phyloP scores from a whole-genome alignment of 2,329 filamentous ascomycete genomes.

The Penicillium sp. region DNA sequence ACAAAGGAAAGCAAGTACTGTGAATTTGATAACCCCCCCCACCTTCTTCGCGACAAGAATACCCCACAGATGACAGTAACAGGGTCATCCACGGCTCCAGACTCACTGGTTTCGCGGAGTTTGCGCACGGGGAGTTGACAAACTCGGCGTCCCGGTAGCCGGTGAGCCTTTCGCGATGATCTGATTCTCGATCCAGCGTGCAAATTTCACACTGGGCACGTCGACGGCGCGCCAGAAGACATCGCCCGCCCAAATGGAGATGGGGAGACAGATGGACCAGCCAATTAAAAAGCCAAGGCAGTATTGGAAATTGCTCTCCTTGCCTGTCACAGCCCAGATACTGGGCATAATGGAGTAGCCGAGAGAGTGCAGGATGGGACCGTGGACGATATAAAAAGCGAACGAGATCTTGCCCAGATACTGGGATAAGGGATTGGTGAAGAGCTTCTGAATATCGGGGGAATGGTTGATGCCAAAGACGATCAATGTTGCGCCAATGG shows the following conservation, averaged over 20 bases:
- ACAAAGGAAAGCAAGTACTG: background rate
- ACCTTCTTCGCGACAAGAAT: background rate
- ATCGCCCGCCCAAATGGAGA: constrained; percentile 59
- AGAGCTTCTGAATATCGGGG: constrained; percentile 44
- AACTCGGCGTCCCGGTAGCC: constrained; percentile 8
- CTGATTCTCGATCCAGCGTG: constrained; percentile 51
- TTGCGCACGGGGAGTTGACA: background rate
- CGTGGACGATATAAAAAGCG: constrained; percentile 52
- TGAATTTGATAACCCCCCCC: no score
- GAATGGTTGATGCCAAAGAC: constrained; percentile 47
- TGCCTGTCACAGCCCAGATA: constrained; percentile 45
- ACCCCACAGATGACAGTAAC: background rate
- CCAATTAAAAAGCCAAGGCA: constrained; percentile 44
- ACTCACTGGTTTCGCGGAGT: constrained; percentile 3
- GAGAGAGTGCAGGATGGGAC: constrained; percentile 46
- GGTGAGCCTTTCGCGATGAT: constrained; percentile 27
- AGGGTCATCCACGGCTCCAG: background rate
- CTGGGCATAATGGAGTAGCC: constrained; percentile 48
- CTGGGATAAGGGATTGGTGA: constrained; percentile 44
- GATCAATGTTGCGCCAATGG: constrained; percentile 45
- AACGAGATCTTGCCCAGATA: constrained; percentile 53
- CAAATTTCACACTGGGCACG: constrained; percentile 52
- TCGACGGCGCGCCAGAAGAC: constrained; percentile 63
- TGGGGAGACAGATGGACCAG: constrained; percentile 41
- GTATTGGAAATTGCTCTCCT: constrained; percentile 42